Percentiles rank a stretch among this genome's conserved stretches.
Conservation (phyloP, 306 rosid species). For the Rubus parviflorus region DNA sequence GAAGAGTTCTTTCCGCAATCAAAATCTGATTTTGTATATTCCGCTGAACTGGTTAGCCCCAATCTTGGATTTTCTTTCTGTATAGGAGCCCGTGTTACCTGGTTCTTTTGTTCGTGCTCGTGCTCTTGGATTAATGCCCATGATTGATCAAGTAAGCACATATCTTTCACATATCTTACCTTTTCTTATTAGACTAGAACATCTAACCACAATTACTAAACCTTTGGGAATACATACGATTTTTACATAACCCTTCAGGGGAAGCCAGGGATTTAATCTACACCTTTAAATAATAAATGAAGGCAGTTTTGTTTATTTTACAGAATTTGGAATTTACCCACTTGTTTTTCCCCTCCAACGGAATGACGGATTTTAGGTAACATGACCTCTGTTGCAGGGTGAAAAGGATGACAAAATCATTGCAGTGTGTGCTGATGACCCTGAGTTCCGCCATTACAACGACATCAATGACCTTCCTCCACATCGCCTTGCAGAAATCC, state of each 20-base stretch:
- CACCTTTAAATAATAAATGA: not conserved
- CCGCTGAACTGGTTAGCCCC: conserved; percentile 5
- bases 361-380: not conserved
- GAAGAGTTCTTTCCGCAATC: conserved; percentile 17
- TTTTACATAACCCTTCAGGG: not conserved
- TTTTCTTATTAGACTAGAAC: not conserved
- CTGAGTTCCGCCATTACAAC: conserved; percentile 78
- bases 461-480: conserved; percentile 94
- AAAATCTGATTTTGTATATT: not conserved
- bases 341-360: not conserved
- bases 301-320: not conserved
- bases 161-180: not conserved
- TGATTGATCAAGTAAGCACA: conserved; percentile 85
- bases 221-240: conserved; percentile 6
- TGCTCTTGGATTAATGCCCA: conserved; percentile 97
- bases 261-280: not conserved
- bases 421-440: conserved; percentile 98
- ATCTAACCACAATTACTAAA: not conserved
- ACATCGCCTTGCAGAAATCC: conserved; percentile 93
- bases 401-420: conserved; percentile 98
- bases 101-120: conserved; percentile 98
- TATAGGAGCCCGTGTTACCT: conserved; percentile 83
- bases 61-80: conserved; percentile 13
- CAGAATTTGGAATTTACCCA: not conserved
- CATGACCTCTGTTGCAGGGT: conserved; percentile 56